These are phyloP conservation scores for Apiosordaria backusii DNA, from an alignment of 495 filamentous ascomycete species.

Conservation along the genomic window DNA sequence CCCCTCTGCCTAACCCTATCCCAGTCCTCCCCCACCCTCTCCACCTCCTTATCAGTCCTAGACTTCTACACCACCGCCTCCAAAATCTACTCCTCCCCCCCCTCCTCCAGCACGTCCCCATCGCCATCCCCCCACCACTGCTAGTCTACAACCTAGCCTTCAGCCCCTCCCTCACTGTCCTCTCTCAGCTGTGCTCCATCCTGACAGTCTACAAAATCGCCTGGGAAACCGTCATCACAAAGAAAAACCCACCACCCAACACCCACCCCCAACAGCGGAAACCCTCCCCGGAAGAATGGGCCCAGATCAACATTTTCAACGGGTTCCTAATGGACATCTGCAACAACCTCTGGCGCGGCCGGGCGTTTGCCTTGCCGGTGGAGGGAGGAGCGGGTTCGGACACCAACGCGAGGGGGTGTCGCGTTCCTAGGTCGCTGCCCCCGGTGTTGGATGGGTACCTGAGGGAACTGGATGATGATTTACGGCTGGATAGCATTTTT, in stretches of 20 bases:
- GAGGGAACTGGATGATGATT: conserved; percentile 36
- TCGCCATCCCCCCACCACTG: conserved; percentile 63
- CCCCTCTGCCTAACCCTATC: conserved; percentile 59
- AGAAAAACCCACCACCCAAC: background rate
- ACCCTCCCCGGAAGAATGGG: conserved; percentile 43
- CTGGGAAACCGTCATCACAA: conserved; percentile 61
- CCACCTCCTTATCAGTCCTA: conserved; percentile 53
- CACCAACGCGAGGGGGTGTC: conserved; percentile 67
- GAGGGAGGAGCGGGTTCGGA: conserved; percentile 44
- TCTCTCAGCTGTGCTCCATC: conserved; percentile 70
- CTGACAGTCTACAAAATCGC: conserved; percentile 67
- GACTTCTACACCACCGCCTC: conserved; percentile 64
- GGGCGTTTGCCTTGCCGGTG: conserved; percentile 50
- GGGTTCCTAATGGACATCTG: conserved; percentile 86
- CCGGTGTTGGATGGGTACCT: conserved; percentile 48
- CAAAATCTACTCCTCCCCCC: conserved; percentile 52
- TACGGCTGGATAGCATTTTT: conserved; percentile 57
- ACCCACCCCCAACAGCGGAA: conserved; percentile 8
- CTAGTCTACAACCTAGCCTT: conserved; percentile 71
- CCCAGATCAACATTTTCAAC: conserved; percentile 70
- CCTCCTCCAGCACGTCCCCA: conserved; percentile 50
- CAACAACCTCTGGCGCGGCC: conserved; percentile 79
- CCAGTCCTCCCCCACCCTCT: conserved; percentile 41
- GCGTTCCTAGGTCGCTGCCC: conserved; percentile 51
- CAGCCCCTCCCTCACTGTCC: conserved; percentile 53